Conservation (phyloP, 306 rosid genomes). For the Mucuna pruriens region DNA sequence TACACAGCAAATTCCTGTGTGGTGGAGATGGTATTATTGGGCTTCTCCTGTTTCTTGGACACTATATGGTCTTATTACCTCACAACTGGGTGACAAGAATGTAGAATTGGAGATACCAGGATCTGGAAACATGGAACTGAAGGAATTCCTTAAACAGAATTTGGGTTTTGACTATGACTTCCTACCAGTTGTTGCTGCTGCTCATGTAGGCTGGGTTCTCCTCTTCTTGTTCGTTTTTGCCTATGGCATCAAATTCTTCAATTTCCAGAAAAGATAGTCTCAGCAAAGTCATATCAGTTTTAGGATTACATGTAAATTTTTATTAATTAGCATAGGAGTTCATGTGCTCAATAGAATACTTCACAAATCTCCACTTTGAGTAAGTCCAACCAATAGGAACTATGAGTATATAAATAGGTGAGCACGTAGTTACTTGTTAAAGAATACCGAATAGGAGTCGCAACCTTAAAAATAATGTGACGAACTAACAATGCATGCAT, state of each 20-base stretch:
- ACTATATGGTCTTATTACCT: conserved; percentile 44
- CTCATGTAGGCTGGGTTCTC: conserved; percentile 69
- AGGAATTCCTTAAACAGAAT: conserved; percentile 37
- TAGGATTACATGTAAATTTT: background rate
- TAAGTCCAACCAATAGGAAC: background rate
- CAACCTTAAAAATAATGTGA: background rate
- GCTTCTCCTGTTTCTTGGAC: conserved; percentile 52
- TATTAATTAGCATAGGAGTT: background rate
- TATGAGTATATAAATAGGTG: background rate
- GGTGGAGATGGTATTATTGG: conserved; percentile 87
- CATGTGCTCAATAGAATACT: background rate
- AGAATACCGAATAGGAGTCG: background rate
- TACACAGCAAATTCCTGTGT: conserved; percentile 71
- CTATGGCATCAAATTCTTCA: conserved; percentile 65
- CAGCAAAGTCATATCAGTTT: background rate
- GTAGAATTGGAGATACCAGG: conserved; percentile 40
- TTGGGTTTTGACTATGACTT: conserved; percentile 61
- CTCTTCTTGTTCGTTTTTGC: conserved; percentile 70
- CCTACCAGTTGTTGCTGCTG: conserved; percentile 57
- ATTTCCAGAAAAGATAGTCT: conserved; percentile 59
- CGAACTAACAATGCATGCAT: background rate
- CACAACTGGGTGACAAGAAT: conserved; percentile 42
- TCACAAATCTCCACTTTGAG: background rate
- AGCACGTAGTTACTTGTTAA: background rate
- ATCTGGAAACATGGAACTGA: background rate